phyloP scores from a whole-genome alignment of 2,329 filamentous ascomycete genomes.

The Cadophora luteo-olivacea region DNA sequence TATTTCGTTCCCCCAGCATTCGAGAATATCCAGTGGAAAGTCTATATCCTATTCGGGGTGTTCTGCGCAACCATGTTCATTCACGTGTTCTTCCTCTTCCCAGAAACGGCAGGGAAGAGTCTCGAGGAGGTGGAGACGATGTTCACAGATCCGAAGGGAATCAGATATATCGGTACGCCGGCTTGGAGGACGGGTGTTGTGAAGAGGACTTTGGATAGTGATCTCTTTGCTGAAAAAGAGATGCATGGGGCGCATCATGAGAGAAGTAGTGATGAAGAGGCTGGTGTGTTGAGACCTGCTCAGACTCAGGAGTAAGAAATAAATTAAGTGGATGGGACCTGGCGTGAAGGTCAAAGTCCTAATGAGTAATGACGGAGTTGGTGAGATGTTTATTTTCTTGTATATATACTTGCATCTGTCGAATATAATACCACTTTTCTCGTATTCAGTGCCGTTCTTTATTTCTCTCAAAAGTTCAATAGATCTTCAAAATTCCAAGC shows the following conservation, averaged over 20 bases:
- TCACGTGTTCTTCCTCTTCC: constrained; percentile 61
- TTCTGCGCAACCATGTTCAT: constrained; percentile 57
- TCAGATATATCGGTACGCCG: constrained; percentile 40
- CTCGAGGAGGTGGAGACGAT: constrained; percentile 60
- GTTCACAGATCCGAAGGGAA: constrained; percentile 46
- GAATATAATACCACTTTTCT: neutral
- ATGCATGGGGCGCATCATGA: constrained; percentile 1
- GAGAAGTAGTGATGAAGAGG: constrained; percentile 14
- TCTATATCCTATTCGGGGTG: constrained; percentile 58
- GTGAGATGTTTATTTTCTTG: neutral
- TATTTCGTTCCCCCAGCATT: constrained; percentile 56
- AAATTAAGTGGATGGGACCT: neutral
- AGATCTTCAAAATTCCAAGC: too few species aligned
- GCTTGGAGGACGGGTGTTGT: constrained; percentile 42
- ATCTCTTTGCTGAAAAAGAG: neutral
- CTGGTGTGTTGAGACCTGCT: neutral
- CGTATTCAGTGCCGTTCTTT: neutral
- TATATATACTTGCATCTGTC: neutral
- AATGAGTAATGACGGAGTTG: neutral
- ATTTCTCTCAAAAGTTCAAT: too few species aligned
- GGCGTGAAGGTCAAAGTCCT: neutral
- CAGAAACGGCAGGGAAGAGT: constrained; percentile 61
- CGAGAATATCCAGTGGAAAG: constrained; percentile 55
- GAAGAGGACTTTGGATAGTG: constrained; percentile 11
- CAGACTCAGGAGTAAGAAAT: neutral